A percentile compares a stretch with the other conserved stretches of the same genome.
Conservation (phyloP, 2,329 filamentous ascomycete species). For the Drechmeria coniospora region DNA sequence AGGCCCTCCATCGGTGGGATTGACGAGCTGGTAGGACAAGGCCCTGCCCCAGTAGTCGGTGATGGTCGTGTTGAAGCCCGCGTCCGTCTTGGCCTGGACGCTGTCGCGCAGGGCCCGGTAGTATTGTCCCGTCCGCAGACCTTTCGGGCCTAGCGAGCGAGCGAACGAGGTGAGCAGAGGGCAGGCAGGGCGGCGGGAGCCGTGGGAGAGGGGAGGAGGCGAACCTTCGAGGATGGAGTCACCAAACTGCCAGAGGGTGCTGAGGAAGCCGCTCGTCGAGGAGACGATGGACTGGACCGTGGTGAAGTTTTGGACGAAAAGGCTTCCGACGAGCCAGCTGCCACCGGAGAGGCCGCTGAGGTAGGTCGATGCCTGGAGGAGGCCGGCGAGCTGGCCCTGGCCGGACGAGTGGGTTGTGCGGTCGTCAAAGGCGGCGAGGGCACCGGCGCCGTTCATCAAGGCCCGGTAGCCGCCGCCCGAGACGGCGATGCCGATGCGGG, state of each 20-base stretch:
- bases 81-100: conserved; percentile 45
- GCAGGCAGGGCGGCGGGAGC: not conserved
- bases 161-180: too few relatives aligned
- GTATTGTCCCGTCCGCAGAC: conserved; percentile 28
- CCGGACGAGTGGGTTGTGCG: conserved; percentile 45
- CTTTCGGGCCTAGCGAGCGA: conserved; percentile 11
- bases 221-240: conserved; percentile 20
- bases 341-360: conserved; percentile 60
- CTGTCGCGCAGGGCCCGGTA: conserved; percentile 42
- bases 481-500: conserved; percentile 50
- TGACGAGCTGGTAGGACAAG: conserved; percentile 63
- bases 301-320: conserved; percentile 65
- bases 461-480: conserved; percentile 71
- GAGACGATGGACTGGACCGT: conserved; percentile 31
- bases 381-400: conserved; percentile 39
- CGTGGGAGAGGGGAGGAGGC: not conserved
- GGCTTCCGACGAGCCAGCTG: conserved; percentile 58
- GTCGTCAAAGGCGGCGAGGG: conserved; percentile 56
- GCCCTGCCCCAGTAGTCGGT: conserved; percentile 75
- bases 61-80: conserved; percentile 41
- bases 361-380: conserved; percentile 64
- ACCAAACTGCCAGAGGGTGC: conserved; percentile 20
- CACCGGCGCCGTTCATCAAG: conserved; percentile 61
- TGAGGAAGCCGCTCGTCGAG: conserved; percentile 11
- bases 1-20: conserved; percentile 53